A percentile compares a stretch with the other conserved stretches of the same genome.
These are phyloP conservation scores for Mycena floridula DNA, from an alignment of 768 basidiomycete genomes.

Conservation along the genomic window DNA sequence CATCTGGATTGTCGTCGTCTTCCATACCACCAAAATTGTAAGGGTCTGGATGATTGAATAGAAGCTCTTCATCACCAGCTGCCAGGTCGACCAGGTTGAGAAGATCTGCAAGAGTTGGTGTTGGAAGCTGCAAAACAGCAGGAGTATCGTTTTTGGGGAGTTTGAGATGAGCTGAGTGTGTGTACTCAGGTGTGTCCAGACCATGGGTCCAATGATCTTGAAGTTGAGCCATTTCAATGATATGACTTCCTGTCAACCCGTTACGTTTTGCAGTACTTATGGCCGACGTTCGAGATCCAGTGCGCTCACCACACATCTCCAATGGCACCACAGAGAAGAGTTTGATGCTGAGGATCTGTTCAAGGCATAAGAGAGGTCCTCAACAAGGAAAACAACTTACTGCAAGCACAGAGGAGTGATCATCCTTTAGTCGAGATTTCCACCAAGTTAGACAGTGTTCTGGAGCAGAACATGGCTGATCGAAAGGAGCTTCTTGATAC, in stretches of 20 bases:
- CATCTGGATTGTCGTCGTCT: no score
- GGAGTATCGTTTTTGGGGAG: background rate
- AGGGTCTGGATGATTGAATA: background rate
- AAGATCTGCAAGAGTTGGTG: background rate
- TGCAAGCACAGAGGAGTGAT: no score
- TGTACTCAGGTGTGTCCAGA: background rate
- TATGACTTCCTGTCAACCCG: constrained; percentile 1
- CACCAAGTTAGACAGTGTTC: no score
- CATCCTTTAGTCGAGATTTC: no score
- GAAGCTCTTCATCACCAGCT: background rate
- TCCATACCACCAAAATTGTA: background rate
- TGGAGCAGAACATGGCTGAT: no score
- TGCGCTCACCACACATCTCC: constrained; percentile 4
- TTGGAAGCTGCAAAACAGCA: background rate
- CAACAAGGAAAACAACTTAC: no score
- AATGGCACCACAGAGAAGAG: constrained; percentile 1
- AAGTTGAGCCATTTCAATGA: constrained; percentile 5
- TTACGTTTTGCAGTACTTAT: constrained; percentile 5
- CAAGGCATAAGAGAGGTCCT: no score
- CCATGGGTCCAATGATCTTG: constrained; percentile 5
- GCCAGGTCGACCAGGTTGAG: background rate
- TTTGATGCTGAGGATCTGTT: constrained; percentile 3
- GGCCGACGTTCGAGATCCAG: constrained; percentile 1
- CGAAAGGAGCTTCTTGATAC: no score
- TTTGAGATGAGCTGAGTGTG: background rate